Evolutionary conservation across 129 eudicot genomes (phyloP).

Genomic region (Arctium minus): DNA sequence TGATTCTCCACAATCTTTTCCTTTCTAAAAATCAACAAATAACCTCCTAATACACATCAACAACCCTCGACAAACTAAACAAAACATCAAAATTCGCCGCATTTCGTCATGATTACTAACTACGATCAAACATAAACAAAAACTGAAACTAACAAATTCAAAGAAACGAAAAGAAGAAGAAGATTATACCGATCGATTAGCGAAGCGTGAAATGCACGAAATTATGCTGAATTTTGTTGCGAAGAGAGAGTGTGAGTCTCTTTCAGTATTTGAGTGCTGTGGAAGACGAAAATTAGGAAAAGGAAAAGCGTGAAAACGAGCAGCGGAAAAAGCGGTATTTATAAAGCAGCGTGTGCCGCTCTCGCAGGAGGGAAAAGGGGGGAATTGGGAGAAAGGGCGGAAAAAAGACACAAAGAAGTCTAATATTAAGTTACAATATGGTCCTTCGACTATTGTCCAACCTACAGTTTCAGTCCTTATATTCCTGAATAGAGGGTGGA

Average conservation of each 20-base stretch:
- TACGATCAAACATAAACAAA: neutral
- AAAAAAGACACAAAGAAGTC: neutral
- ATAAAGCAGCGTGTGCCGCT: slow-evolving; percentile 8
- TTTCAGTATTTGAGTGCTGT: slow-evolving; percentile 13
- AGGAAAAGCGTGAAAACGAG: slow-evolving; percentile 26
- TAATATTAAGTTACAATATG: neutral
- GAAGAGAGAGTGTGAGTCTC: slow-evolving; percentile 9
- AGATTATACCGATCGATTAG: slow-evolving; percentile 24
- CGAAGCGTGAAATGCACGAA: slow-evolving; percentile 34
- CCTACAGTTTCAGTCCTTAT: neutral
- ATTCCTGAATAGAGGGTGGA: neutral
- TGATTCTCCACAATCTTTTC: neutral
- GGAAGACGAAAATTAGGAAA: slow-evolving; percentile 14
- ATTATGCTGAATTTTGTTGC: slow-evolving; percentile 1
- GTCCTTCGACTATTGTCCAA: neutral
- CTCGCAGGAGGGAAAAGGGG: slow-evolving; percentile 3
- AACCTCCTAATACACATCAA: neutral
- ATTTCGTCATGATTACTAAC: slow-evolving; percentile 1
- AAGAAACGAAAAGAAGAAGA: neutral
- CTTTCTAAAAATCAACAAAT: neutral
- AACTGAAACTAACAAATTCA: slow-evolving; percentile 1
- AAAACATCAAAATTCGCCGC: neutral
- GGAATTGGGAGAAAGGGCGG: slow-evolving; percentile 15
- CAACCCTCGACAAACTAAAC: neutral
- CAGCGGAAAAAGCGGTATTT: slow-evolving; percentile 29